These are phyloP conservation scores for Diaporthe citri DNA, from an alignment of 2,329 filamentous ascomycete species.

Conservation along the genomic window DNA sequence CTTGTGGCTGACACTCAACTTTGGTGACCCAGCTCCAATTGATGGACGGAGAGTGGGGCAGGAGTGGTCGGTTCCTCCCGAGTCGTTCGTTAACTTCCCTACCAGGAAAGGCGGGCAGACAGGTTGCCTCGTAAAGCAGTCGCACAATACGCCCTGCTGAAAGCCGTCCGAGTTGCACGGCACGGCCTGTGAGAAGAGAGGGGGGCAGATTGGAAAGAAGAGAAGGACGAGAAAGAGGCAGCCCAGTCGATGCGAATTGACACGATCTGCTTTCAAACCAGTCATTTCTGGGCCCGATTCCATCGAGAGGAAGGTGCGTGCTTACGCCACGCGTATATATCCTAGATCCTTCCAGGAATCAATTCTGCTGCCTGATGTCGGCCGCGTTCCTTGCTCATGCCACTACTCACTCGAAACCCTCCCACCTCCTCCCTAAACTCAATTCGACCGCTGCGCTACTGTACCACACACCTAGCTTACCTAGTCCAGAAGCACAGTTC, in stretches of 20 bases:
- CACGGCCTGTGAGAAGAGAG: neutral
- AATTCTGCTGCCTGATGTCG: conserved; percentile 36
- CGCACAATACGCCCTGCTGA: neutral
- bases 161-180: neutral
- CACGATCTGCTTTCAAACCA: neutral
- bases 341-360: conserved; percentile 31
- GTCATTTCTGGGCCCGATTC: neutral
- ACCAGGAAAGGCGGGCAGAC: neutral
- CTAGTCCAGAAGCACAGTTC: neutral
- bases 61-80: conserved; percentile 16
- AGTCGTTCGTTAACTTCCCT: neutral
- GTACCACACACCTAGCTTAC: neutral
- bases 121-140: neutral
- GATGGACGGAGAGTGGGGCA: neutral
- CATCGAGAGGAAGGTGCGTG: neutral
- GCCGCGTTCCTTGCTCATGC: conserved; percentile 20
- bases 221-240: neutral
- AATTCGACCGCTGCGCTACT: neutral
- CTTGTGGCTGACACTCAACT: conserved; percentile 3
- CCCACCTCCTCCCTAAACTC: conserved; percentile 11
- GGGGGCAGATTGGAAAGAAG: neutral
- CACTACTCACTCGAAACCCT: conserved; percentile 16
- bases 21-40: conserved; percentile 7
- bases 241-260: neutral
- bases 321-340: conserved; percentile 10